Base-by-base conservation (phyloP, 2,329 filamentous ascomycete species). In the Xylaria sp. region DNA sequence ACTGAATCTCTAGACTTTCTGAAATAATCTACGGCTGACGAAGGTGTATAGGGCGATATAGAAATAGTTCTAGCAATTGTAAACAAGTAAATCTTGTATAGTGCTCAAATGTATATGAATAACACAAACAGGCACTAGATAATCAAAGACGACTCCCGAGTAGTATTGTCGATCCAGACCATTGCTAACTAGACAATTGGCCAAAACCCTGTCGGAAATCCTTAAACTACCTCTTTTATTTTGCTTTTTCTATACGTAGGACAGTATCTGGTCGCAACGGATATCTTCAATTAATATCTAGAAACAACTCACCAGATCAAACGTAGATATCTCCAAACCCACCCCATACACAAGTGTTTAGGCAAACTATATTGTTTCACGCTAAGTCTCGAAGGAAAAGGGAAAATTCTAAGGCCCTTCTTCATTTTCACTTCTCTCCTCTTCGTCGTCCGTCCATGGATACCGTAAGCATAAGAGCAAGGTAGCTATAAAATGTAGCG, bases 401-500 rank as follows among this genome's bases (percentile, higher is more conserved):
- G 2, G 23, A 32, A 25, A 21, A 25, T 13, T 44, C 6, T 32
- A 13, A 25, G 29, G 25, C n/a, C 29, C 10, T 48, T 53, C 40
- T 44, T 44, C 25, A 42, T 21, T 8, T 59, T 27, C 18, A 10
- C 3, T 44, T 53, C 18, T 29, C 18, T 44, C 35, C 25, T 27
- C 4, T 42, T 23, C 13, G 16, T 47, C 35, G 18, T 51, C 6
- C 12, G 5, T 51, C 29, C n/a, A 60, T 32, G 18, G 42, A 55
- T n/a, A 23, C 47, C 47, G 50, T 58, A 58, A 65, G 66, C 62
- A 65, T 29, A 51, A 64, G 40, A 40, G 37, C 32, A 25, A 42
- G 23, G 27, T 37, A 27, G 29, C 27, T 60, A 5, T 54, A 29
- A 59, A 32, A 48, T 50, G 12, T 58, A 59, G 25, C 32, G 59